phyloP scores from a whole-genome alignment of 768 basidiomycete genomes.

The Hemileccinum impolitum region DNA sequence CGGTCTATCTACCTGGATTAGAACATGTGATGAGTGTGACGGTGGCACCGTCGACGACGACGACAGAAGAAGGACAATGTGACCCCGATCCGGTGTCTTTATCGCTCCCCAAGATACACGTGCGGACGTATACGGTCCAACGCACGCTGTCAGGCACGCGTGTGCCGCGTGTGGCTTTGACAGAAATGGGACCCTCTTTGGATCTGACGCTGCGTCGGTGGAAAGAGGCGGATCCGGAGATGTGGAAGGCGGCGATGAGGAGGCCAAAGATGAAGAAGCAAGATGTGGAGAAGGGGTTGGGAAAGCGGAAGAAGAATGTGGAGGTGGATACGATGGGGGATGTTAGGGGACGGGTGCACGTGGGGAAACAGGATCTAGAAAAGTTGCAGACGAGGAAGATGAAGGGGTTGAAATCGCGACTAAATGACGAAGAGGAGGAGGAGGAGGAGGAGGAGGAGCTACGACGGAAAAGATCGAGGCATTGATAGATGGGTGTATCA shows the following conservation, averaged over 20 bases:
- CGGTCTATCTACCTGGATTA: constrained; percentile 78
- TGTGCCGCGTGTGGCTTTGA: constrained; percentile 77
- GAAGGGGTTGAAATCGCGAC: constrained; percentile 78
- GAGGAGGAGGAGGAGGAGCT: constrained; percentile 20
- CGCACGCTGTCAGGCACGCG: constrained; percentile 75
- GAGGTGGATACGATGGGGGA: constrained; percentile 99
- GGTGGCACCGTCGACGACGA: constrained; percentile 56
- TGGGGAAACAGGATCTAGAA: constrained; percentile 83
- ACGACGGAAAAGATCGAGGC: constrained; percentile 16
- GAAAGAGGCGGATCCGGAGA: constrained; percentile 70
- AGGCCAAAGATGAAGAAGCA: constrained; percentile 86
- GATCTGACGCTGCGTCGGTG: constrained; percentile 79
- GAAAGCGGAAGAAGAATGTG: constrained; percentile 92
- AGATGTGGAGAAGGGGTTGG: constrained; percentile 80
- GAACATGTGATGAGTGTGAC: constrained; percentile 87
- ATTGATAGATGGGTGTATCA: too few species aligned
- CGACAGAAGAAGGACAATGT: too few species aligned
- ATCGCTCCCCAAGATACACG: constrained; percentile 67
- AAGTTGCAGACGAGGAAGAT: constrained; percentile 92
- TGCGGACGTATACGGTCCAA: constrained; percentile 80
- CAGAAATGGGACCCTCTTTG: constrained; percentile 88
- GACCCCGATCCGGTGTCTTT: constrained; percentile 41
- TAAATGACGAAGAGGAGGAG: too few species aligned
- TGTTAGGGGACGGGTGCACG: constrained; percentile 83
- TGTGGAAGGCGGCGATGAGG: constrained; percentile 77